Evolutionary conservation across 805 yeast species (phyloP), one percentile per base, ranked within the genome.

Genomic region (Candida ascalaphidarum): DNA sequence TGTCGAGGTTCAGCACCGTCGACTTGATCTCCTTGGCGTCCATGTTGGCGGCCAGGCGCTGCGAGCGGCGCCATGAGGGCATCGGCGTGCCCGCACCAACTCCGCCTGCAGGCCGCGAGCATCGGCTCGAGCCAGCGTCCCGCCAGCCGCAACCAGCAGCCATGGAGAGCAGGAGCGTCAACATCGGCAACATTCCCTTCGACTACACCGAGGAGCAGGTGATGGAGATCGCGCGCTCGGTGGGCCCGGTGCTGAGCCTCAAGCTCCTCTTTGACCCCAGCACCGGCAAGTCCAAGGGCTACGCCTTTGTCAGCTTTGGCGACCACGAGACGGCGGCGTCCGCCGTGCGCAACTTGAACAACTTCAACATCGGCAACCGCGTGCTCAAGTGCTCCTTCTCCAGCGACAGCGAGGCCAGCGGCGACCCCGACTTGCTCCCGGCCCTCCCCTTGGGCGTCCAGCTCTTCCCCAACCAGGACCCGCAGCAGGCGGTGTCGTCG

Each of bases 141-240:
- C n/a, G n/a, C n/a, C n/a, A n/a, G n/a, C n/a, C n/a, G n/a, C n/a
- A n/a, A n/a, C n/a, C n/a, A n/a, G n/a, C n/a, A n/a, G n/a, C n/a
- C 28, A 34, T 17, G 38, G 32, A 30, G 28, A 32, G 5, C 21
- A 23, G 32, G 32, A 34, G 34, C 30, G 80, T 85, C 3, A 81
- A 81, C 44, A 72, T 88, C 23, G 94, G 95, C 3, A 79, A 84
- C 11, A 81, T 89, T 21, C 97, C 97, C 1, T 85, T 77, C 48
- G 96, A 89, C 45, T 85, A 82, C 46, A 82, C 96, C 0, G 97
- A 89, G 50, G 94, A 85, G 43, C 96, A 88, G 51, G 79, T 89
- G n/a, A 55, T 73, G 40, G 94, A 83, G 37, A 73, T 89, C 10
- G 94, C 94, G 35, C 65, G 68, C 32, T 77, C 94, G 2, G 92